phyloP scores from a whole-genome alignment of 257 asterid genomes.

The Solanum bulbocastanum region DNA sequence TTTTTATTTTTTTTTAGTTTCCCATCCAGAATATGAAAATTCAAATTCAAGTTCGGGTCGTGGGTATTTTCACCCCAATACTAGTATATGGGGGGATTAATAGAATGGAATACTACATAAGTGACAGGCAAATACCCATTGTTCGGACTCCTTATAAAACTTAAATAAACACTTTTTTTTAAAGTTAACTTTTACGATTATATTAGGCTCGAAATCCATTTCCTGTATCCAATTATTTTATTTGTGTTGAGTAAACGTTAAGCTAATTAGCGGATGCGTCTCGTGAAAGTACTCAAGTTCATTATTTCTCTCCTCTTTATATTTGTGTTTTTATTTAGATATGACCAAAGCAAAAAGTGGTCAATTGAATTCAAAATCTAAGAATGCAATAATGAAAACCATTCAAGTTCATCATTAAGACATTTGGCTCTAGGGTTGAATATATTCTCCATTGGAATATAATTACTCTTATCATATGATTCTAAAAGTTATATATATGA shows the following conservation, averaged over 20 bases:
- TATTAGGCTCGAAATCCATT: too few species aligned
- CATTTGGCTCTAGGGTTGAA: background rate
- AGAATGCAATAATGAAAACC: background rate
- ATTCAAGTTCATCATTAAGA: background rate
- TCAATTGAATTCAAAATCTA: background rate
- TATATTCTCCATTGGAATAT: background rate
- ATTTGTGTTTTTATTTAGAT: background rate
- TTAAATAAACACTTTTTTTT: too few species aligned
- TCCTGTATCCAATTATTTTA: background rate
- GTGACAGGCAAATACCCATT: too few species aligned
- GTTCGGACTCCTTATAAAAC: background rate
- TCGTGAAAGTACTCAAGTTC: background rate
- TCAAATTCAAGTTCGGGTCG: too few species aligned
- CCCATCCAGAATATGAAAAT: too few species aligned
- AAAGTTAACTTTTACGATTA: too few species aligned
- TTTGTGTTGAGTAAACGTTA: background rate
- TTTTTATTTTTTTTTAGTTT: too few species aligned
- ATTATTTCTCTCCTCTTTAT: background rate
- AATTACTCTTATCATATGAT: background rate
- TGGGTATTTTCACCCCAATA: too few species aligned
- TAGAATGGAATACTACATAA: background rate
- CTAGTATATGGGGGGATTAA: background rate
- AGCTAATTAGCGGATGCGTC: background rate
- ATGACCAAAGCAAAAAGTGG: background rate
- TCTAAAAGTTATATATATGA: background rate